Evolutionary conservation across 352 stramenopile species (phyloP), one percentile per base, ranked within the genome.

Genomic region (Phytophthora sp.): DNA sequence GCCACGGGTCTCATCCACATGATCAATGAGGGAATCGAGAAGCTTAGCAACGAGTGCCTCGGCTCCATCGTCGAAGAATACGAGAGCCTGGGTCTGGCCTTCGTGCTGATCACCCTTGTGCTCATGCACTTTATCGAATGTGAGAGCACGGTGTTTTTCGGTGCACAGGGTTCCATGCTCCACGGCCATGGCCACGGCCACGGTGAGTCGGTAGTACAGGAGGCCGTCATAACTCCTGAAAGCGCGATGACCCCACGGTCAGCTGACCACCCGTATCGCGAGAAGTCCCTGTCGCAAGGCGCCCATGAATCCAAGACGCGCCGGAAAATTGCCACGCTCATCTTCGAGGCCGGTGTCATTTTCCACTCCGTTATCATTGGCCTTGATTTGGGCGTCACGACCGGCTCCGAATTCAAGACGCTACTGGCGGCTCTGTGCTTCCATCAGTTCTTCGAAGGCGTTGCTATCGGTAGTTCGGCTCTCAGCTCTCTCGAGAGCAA

Each of bases 401-500:
- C 58, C 0, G 73, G 74, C 15, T 59, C 68, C 3, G 69, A 82
- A 20, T 91, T 90, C 72, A 78, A 78, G 63, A 83, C 79, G 29
- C 73, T 91, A 30, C 70, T 93, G 7, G 79, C 67, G 3, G 84
- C 81, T 16, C 71, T 93, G 33, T 81, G 77, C 60, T 89, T 93
- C 70, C 81, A 91, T 59, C 84, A 91, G 64, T 90, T 93, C 63
- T 91, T 91, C 61, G 79, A 90, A 31, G 82, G 80, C 61, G 74
- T 91, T 41, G 77, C 82, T 8, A 74, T 93, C 31, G 71, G 82
- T 36, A 74, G 66, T 39, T 80, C 63, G 45, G 74, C 79, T 11
- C 42, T 88, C 18, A 61, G 61, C 12, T 75, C 77, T 1, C 67
- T 88, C 30, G 63, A 82, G 47, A 74, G 39, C 18, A 57, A 74